phyloP scores from a whole-genome alignment of 2,329 filamentous ascomycete genomes.

The Pleoardoris graminearum region DNA sequence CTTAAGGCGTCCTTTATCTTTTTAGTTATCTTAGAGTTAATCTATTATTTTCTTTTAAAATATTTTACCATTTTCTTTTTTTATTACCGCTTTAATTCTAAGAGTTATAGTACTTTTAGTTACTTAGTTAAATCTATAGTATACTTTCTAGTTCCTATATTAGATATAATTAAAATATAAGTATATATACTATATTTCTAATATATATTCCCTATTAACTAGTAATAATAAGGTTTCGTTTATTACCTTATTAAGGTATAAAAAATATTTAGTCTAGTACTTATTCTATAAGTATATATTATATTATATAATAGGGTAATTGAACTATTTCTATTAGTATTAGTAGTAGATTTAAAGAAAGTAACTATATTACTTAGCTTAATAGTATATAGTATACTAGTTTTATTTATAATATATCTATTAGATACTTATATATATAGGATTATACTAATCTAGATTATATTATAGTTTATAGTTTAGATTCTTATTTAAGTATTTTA shows the following conservation, averaged over 20 bases:
- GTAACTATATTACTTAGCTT: too few relatives aligned
- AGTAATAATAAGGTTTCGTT: background rate
- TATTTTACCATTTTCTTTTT: background rate
- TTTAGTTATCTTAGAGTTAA: background rate
- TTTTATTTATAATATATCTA: background rate
- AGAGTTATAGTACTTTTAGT: background rate
- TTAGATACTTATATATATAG: background rate
- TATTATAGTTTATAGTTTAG: slow-evolving; percentile 6
- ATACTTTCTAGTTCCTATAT: background rate
- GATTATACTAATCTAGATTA: too few relatives aligned
- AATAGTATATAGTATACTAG: too few relatives aligned
- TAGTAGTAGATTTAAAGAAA: too few relatives aligned
- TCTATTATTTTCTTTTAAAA: background rate
- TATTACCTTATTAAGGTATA: background rate
- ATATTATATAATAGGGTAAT: too few relatives aligned
- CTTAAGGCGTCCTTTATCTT: background rate
- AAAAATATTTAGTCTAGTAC: too few relatives aligned
- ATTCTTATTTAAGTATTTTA: background rate
- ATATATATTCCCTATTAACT: background rate
- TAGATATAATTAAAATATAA: too few relatives aligned
- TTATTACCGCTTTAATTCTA: background rate
- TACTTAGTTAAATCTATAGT: background rate
- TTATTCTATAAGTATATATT: too few relatives aligned
- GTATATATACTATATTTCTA: too few relatives aligned
- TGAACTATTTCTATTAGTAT: too few relatives aligned